Conservation (phyloP, 495 filamentous ascomycete genomes). For the Platismatia glauca region DNA sequence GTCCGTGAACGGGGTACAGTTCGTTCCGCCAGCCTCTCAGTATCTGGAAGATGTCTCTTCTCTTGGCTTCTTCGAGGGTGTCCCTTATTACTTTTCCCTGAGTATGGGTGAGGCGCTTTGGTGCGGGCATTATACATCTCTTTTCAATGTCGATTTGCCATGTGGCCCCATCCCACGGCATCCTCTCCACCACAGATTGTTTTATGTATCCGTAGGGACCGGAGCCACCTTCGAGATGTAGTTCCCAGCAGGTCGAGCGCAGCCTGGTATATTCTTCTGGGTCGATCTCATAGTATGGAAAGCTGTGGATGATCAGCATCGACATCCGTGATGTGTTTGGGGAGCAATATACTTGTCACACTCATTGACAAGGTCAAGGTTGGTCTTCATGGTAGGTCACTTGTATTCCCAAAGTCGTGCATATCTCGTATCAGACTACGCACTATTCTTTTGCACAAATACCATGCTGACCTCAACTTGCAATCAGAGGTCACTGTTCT, state of each 20-base stretch:
- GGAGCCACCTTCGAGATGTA: conserved; percentile 43
- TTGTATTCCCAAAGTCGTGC: background rate
- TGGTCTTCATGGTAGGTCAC: conserved; percentile 37
- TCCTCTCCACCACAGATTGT: conserved; percentile 46
- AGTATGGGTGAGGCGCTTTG: conserved; percentile 34
- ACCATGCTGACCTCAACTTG: background rate
- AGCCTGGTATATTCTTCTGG: conserved; percentile 41
- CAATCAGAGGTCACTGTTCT: too few relatives aligned
- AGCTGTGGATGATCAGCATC: conserved; percentile 39
- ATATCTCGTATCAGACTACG: background rate
- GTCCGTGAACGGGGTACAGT: conserved; percentile 71
- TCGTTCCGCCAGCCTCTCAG: conserved; percentile 83
- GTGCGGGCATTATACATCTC: conserved; percentile 33
- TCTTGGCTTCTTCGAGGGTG: conserved; percentile 55
- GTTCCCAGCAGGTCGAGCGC: conserved; percentile 43
- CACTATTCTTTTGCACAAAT: background rate
- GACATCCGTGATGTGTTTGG: background rate
- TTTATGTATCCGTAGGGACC: conserved; percentile 55
- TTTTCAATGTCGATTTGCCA: conserved; percentile 42
- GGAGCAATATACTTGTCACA: conserved; percentile 50
- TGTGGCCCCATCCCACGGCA: conserved; percentile 41
- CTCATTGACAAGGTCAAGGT: conserved; percentile 47
- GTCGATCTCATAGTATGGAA: conserved; percentile 55
- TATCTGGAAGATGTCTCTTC: conserved; percentile 55
- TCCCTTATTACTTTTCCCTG: conserved; percentile 51